Evolutionary conservation across 2,329 filamentous ascomycete species (phyloP).

Genomic region (Trichoderma breve): DNA sequence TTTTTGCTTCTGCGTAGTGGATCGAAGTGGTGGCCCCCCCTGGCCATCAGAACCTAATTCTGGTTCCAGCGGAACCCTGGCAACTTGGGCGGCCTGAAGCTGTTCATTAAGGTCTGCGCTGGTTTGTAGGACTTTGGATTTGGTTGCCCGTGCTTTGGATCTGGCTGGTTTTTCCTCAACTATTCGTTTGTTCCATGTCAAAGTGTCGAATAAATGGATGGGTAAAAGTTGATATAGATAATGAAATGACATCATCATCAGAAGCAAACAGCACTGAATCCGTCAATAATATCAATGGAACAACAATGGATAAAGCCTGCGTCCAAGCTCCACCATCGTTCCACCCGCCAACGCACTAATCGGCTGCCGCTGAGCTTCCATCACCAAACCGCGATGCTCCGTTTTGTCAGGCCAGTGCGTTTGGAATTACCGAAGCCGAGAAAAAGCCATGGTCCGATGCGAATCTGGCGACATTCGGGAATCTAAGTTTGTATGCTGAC

Average conservation of each 20-base stretch:
- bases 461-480: not conserved
- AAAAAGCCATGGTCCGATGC: not conserved
- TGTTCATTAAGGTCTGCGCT: not conserved
- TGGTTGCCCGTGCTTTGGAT: not conserved
- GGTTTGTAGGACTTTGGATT: not conserved
- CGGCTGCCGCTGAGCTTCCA: not conserved
- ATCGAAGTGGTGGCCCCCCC: not conserved
- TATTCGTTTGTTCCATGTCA: not conserved
- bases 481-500: not conserved
- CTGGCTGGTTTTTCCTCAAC: not conserved
- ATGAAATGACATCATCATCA: not conserved
- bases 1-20: slow-evolving; percentile 4
- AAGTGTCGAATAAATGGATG: not conserved
- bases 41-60: not conserved
- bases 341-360: slow-evolving; percentile 3
- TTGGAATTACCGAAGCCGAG: not conserved
- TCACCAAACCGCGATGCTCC: not conserved
- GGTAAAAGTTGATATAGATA: not conserved
- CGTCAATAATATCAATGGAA: not conserved
- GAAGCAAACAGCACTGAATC: not conserved
- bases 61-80: not conserved
- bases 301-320: not conserved
- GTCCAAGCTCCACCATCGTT: slow-evolving; percentile 2
- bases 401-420: not conserved
- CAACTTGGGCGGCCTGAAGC: not conserved